Conservation (phyloP, 2,329 filamentous ascomycete species). For the Lasiodiplodia sp. region DNA sequence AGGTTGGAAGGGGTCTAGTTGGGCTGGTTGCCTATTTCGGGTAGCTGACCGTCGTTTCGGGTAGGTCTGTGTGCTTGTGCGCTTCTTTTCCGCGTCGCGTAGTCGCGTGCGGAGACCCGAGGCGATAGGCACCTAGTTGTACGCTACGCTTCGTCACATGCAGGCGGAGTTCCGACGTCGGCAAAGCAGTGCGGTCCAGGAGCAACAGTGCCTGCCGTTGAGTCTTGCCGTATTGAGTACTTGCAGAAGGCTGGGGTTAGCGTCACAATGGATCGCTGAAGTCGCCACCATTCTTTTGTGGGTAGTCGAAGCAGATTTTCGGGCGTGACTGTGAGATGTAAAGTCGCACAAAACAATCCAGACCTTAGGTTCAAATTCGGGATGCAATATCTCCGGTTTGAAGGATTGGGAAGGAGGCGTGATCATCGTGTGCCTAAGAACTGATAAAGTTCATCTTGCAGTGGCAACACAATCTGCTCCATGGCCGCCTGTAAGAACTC, state of each 20-base stretch:
- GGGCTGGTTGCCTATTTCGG: conserved; percentile 7
- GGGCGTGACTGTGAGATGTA: no score
- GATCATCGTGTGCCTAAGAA: conserved; percentile 42
- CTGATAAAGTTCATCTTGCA: conserved; percentile 47
- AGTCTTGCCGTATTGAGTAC: background rate
- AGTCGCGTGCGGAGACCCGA: no score
- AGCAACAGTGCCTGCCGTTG: background rate
- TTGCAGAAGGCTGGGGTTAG: background rate
- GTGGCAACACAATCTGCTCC: conserved; percentile 45
- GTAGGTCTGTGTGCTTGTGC: background rate
- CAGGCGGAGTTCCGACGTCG: background rate
- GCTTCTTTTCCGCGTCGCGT: background rate
- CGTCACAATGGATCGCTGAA: no score
- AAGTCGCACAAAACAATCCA: no score
- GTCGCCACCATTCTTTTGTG: no score
- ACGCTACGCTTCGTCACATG: background rate
- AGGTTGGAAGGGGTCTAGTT: background rate
- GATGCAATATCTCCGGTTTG: background rate
- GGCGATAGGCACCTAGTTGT: background rate
- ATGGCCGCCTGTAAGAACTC: conserved; percentile 47
- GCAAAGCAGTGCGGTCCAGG: background rate
- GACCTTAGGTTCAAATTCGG: no score
- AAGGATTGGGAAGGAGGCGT: background rate
- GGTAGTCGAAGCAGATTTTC: no score
- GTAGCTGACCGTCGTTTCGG: conserved; percentile 5